A percentile compares a stretch with the other conserved stretches of the same genome.
Evolutionary conservation across 2,329 filamentous ascomycete species (phyloP).

Genomic region (Verticillium klebahnii): DNA sequence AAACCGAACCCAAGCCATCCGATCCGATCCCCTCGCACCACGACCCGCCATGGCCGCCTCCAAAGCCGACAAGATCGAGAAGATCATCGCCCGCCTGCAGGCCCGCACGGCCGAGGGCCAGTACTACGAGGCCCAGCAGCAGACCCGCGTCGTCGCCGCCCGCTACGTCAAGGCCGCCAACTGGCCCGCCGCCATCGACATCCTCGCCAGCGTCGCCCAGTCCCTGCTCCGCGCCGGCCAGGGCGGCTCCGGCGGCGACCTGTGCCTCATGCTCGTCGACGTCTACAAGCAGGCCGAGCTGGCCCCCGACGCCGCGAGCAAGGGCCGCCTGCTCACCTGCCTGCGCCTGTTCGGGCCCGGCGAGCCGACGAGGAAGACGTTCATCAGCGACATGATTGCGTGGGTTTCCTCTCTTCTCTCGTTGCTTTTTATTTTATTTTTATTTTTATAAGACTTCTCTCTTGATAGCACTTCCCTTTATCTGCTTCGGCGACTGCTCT

Average conservation of each 20-base stretch:
- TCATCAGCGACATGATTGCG: constrained; percentile 78
- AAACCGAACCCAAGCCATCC: background rate
- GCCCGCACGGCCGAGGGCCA: constrained; percentile 85
- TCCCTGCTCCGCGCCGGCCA: constrained; percentile 89
- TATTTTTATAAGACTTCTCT: constrained; percentile 8
- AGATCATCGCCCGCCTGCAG: constrained; percentile 65
- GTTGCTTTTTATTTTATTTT: background rate
- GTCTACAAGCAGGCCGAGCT: constrained; percentile 86
- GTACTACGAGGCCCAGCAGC: constrained; percentile 98
- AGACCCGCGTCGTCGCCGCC: constrained; percentile 90
- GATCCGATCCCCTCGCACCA: background rate
- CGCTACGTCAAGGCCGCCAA: constrained; percentile 87
- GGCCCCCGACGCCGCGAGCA: constrained; percentile 67
- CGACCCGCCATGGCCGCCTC: constrained; percentile 4
- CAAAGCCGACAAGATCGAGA: constrained; percentile 41
- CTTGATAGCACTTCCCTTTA: background rate
- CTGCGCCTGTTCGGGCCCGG: constrained; percentile 74
- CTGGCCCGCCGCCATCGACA: constrained; percentile 80
- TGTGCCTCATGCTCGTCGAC: constrained; percentile 82
- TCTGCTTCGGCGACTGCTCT: background rate
- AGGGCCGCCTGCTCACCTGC: constrained; percentile 71
- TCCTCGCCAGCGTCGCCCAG: constrained; percentile 78
- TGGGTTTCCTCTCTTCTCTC: constrained; percentile 21
- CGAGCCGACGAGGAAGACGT: constrained; percentile 91
- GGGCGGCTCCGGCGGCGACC: constrained; percentile 85